A percentile compares a stretch with the other conserved stretches of the same genome.
These are phyloP conservation scores for Mycena maculata DNA, from an alignment of 768 basidiomycete species.

Conservation along the genomic window DNA sequence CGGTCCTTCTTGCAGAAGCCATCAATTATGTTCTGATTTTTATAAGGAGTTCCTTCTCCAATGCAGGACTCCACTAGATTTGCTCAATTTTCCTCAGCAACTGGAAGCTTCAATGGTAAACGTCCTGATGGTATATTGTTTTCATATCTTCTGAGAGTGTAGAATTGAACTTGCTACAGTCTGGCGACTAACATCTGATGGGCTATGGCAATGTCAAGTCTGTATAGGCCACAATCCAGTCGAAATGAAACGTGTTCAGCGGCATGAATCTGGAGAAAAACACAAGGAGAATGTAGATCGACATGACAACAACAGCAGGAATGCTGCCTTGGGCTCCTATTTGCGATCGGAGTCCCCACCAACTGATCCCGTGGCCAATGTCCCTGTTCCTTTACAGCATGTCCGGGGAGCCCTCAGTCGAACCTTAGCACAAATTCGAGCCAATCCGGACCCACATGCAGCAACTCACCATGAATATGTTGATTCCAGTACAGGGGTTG, in stretches of 20 bases:
- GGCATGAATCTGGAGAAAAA: not conserved
- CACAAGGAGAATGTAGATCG: not conserved
- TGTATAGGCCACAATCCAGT: not conserved
- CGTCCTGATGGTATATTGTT: constrained; percentile 1
- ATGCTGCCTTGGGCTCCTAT: not conserved
- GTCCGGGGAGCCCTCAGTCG: not conserved
- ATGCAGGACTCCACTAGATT: not conserved
- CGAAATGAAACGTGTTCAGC: not conserved
- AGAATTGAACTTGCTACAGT: not conserved
- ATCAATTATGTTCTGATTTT: no score
- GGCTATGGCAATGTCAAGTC: not conserved
- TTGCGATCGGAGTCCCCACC: not conserved
- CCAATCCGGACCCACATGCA: not conserved
- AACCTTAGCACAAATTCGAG: not conserved
- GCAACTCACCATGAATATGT: not conserved
- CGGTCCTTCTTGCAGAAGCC: no score
- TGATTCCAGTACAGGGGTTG: not conserved
- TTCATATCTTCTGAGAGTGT: not conserved
- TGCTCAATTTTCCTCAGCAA: not conserved
- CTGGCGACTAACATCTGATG: not conserved
- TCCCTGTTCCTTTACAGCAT: not conserved
- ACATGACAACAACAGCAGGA: not conserved
- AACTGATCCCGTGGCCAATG: not conserved
- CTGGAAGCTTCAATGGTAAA: not conserved
- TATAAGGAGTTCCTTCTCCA: no score